phyloP scores from a whole-genome alignment of 352 stramenopile genomes.

The Pythium angustatum region DNA sequence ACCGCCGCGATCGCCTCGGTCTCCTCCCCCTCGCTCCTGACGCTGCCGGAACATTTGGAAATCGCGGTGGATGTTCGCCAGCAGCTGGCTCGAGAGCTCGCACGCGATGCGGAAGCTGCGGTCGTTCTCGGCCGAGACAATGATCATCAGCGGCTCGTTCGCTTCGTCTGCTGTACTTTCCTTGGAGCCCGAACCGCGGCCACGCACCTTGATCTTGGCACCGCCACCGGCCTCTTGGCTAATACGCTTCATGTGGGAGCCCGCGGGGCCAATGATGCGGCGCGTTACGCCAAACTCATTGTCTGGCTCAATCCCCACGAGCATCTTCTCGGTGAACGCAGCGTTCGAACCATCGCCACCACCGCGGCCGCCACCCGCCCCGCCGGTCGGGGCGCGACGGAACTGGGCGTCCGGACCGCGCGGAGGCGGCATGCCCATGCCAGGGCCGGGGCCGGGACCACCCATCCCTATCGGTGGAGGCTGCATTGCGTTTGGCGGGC shows the following conservation, averaged over 20 bases:
- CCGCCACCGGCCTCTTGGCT: constrained; percentile 76
- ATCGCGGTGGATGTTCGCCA: constrained; percentile 74
- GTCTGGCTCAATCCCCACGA: constrained; percentile 86
- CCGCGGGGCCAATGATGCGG: constrained; percentile 77
- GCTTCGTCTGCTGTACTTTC: constrained; percentile 68
- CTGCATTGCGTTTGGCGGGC: constrained; percentile 34
- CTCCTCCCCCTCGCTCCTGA: constrained; percentile 33
- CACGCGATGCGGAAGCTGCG: constrained; percentile 81
- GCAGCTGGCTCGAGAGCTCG: constrained; percentile 61
- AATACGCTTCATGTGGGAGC: constrained; percentile 88
- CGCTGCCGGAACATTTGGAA: constrained; percentile 67
- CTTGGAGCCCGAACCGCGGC: constrained; percentile 75
- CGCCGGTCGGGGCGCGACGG: constrained; percentile 11
- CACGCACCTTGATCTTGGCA: constrained; percentile 85
- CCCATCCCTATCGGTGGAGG: constrained; percentile 29
- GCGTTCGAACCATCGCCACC: constrained; percentile 15
- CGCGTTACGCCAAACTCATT: constrained; percentile 84
- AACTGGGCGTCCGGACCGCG: constrained; percentile 13
- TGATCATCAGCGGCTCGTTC: constrained; percentile 79
- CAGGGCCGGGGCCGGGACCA: no score
- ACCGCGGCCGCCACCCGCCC: neutral
- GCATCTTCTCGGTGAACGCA: constrained; percentile 67
- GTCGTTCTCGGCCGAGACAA: constrained; percentile 86
- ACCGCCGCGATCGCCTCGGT: constrained; percentile 19
- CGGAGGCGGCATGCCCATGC: constrained; percentile 8